A percentile compares a stretch with the other conserved stretches of the same genome.
These are phyloP conservation scores for Thalassiosira mediterranea DNA, from an alignment of 352 stramenopile genomes.

Conservation along the genomic window DNA sequence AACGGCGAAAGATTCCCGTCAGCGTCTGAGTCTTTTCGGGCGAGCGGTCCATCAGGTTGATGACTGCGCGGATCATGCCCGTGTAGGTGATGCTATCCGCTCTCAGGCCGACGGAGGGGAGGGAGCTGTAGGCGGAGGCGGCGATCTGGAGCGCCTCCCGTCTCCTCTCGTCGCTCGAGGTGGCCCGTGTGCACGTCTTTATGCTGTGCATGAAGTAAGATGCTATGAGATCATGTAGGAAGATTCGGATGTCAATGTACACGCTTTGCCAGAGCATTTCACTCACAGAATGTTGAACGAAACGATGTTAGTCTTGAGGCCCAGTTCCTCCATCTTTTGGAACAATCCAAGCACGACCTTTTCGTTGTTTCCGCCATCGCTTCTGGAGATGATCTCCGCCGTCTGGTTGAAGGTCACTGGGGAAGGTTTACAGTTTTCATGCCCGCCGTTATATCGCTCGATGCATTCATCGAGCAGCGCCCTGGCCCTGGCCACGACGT, in stretches of 20 bases:
- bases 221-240: constrained; percentile 1
- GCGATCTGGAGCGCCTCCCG: constrained; percentile 44
- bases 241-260: constrained; percentile 4
- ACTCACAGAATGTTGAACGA: constrained; percentile 60
- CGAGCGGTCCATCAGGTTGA: constrained; percentile 38
- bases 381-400: constrained; percentile 28
- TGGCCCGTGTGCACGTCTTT: constrained; percentile 31
- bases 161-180: constrained; percentile 23
- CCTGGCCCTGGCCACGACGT: constrained; percentile 19
- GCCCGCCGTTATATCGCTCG: constrained; percentile 21
- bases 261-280: neutral
- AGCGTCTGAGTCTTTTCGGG: constrained; percentile 24
- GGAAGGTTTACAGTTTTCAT: constrained; percentile 27
- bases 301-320: constrained; percentile 22
- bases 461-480: constrained; percentile 44
- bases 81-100: constrained; percentile 51
- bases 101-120: constrained; percentile 29
- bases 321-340: constrained; percentile 45
- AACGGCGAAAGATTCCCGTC: constrained; percentile 34
- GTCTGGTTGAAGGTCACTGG: constrained; percentile 32
- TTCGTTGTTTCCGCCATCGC: constrained; percentile 26
- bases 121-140: constrained; percentile 36
- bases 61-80: constrained; percentile 43
- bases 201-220: constrained; percentile 26
- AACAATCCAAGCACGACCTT: constrained; percentile 38